Evolutionary conservation across 75 land plant genomes (phyloP).

Genomic region (Picea sitchensis): DNA sequence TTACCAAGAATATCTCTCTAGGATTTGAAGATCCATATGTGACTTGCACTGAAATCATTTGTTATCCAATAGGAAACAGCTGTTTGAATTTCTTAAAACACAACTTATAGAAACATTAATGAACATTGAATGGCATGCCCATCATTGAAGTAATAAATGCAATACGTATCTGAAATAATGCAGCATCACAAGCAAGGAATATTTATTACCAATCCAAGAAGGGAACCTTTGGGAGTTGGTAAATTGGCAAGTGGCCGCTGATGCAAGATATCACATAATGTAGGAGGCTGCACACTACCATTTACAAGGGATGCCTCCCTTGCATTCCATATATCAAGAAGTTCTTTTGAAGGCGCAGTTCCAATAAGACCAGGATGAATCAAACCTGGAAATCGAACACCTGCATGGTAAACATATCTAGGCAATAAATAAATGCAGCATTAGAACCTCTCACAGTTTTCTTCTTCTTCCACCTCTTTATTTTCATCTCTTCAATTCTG

Average conservation of each 20-base stretch:
- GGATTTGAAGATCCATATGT: too few relatives aligned
- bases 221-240: conserved; percentile 16
- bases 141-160: neutral
- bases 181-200: neutral
- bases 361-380: conserved; percentile 32
- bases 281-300: neutral
- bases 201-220: conserved; percentile 17
- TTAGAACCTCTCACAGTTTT: too few relatives aligned
- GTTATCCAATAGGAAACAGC: neutral
- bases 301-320: conserved; percentile 17
- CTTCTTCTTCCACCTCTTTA: too few relatives aligned
- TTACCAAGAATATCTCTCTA: neutral
- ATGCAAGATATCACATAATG: conserved; percentile 11
- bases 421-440: too few relatives aligned
- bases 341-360: conserved; percentile 25
- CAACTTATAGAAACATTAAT: neutral
- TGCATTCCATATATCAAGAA: conserved; percentile 22
- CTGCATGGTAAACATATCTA: neutral
- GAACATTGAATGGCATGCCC: too few relatives aligned
- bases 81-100: neutral
- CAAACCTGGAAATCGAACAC: conserved; percentile 27
- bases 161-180: neutral
- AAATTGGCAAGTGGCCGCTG: conserved; percentile 22
- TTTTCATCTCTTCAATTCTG: too few relatives aligned
- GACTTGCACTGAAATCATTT: neutral